Percentiles rank a stretch among this genome's conserved stretches.
These are phyloP conservation scores for Volvox carteri DNA, from an alignment of 163 green algal species.

Conservation along the genomic window DNA sequence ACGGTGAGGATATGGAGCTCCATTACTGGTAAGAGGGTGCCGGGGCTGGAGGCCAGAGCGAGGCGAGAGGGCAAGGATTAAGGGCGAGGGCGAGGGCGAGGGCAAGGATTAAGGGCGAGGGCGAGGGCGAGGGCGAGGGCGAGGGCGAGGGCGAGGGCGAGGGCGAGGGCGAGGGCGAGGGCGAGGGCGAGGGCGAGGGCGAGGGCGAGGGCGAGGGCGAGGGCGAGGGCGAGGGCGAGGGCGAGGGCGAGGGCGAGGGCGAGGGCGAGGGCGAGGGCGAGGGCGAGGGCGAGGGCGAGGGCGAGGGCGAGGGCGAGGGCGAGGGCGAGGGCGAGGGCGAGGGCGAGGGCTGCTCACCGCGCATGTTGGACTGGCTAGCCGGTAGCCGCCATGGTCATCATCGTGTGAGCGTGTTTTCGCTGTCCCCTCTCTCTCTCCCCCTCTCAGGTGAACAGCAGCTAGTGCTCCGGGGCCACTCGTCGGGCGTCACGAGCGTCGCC, in stretches of 20 bases:
- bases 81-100: neutral
- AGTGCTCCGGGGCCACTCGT: constrained; percentile 33
- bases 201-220: constrained; percentile 23
- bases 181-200: constrained; percentile 21
- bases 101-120: neutral
- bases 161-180: constrained; percentile 21
- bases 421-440: too few species aligned
- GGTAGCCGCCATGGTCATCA: too few species aligned
- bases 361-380: neutral
- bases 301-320: constrained; percentile 21
- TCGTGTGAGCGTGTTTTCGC: too few species aligned
- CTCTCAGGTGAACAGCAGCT: constrained; percentile 51
- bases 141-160: constrained; percentile 23
- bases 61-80: neutral
- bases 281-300: constrained; percentile 21
- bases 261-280: constrained; percentile 23
- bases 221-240: constrained; percentile 21
- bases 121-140: constrained; percentile 16
- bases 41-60: neutral
- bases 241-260: constrained; percentile 21
- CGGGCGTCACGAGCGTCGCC: constrained; percentile 30
- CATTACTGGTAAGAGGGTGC: constrained; percentile 19
- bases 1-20: constrained; percentile 35
- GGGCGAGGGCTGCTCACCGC: constrained; percentile 1
- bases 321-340: constrained; percentile 23